phyloP scores from a whole-genome alignment of 2,329 filamentous ascomycete species.

The Penicillium sp. region DNA sequence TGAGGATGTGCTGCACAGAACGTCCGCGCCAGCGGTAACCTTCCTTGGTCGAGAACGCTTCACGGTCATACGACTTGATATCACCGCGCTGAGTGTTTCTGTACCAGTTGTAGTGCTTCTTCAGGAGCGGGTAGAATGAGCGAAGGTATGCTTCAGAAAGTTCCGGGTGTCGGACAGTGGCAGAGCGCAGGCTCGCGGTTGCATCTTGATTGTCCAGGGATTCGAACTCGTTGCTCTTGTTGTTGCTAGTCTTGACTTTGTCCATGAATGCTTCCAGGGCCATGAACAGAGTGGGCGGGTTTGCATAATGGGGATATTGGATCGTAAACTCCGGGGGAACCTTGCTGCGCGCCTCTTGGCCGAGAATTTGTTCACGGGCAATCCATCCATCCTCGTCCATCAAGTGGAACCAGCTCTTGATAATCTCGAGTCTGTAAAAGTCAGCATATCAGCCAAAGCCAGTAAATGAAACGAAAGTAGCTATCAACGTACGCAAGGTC shows the following conservation, averaged over 20 bases:
- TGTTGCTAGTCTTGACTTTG: constrained; percentile 61
- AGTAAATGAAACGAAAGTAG: no score
- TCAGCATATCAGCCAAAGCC: constrained; percentile 15
- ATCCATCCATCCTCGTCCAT: constrained; percentile 99
- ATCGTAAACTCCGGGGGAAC: constrained; percentile 90
- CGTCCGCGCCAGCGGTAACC: constrained; percentile 94
- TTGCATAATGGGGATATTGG: constrained; percentile 96
- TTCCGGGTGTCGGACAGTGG: constrained; percentile 66
- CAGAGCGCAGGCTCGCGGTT: constrained; percentile 57
- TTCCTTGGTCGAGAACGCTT: constrained; percentile 85
- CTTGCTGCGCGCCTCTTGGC: constrained; percentile 87
- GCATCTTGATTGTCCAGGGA: constrained; percentile 25
- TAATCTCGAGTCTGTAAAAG: constrained; percentile 64
- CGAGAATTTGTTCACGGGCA: constrained; percentile 90
- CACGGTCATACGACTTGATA: constrained; percentile 84
- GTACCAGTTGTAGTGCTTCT: constrained; percentile 93
- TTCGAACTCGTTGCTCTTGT: constrained; percentile 32
- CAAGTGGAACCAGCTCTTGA: constrained; percentile 92
- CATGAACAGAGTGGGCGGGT: constrained; percentile 92
- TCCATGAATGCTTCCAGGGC: constrained; percentile 81
- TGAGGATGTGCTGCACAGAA: constrained; percentile 80
- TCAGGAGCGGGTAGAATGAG: constrained; percentile 79
- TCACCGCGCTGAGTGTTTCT: constrained; percentile 87
- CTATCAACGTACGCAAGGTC: constrained; percentile 63
- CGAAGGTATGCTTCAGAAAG: constrained; percentile 70